Conservation (phyloP, 768 basidiomycete species). For the Leccinum subtestaceum region DNA sequence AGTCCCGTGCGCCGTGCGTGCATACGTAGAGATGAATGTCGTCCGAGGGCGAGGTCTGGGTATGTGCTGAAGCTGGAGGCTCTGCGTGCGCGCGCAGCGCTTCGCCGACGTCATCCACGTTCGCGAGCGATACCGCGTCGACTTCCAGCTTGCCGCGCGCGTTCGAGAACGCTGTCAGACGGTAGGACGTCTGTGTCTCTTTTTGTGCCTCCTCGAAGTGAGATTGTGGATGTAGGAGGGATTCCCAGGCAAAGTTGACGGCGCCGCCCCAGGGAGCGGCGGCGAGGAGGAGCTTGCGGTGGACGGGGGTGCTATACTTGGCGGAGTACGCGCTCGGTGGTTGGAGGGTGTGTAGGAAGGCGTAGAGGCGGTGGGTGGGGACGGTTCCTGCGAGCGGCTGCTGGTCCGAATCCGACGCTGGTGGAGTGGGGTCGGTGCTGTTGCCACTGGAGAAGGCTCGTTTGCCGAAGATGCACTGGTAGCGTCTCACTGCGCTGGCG, state of each 20-base stretch:
- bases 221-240: constrained; percentile 12
- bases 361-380: constrained; percentile 49
- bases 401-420: constrained; percentile 19
- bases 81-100: constrained; percentile 32
- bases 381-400: constrained; percentile 45
- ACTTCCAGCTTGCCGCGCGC: constrained; percentile 48
- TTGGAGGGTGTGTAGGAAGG: constrained; percentile 50
- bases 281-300: constrained; percentile 46
- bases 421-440: background rate
- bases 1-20: constrained; percentile 77
- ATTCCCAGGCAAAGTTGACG: constrained; percentile 57
- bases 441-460: background rate
- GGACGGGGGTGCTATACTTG: constrained; percentile 46
- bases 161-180: constrained; percentile 52
- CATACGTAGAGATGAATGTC: constrained; percentile 61
- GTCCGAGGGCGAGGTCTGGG: constrained; percentile 10
- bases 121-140: constrained; percentile 45
- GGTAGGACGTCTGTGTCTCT: constrained; percentile 21
- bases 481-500: background rate
- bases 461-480: background rate
- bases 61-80: constrained; percentile 17
- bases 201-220: constrained; percentile 4
- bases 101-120: constrained; percentile 46
- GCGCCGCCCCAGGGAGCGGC: constrained; percentile 48
- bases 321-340: constrained; percentile 51